Evolutionary conservation across 164 flowering plant genomes (phyloP), one percentile per base, ranked within the genome.

Genomic region (Euptelea pleiosperma): DNA sequence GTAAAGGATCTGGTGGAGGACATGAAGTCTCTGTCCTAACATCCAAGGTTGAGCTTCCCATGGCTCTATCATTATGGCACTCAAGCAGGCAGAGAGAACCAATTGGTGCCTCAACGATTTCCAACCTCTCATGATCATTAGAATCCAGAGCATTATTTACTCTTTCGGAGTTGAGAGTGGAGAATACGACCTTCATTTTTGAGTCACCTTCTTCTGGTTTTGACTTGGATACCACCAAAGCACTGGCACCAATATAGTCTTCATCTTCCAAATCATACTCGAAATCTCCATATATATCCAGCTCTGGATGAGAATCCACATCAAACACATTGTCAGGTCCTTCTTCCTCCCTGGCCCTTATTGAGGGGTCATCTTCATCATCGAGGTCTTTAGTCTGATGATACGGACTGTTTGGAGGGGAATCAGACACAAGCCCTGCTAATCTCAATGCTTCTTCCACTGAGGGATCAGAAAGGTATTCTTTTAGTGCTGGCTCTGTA

Each of bases 261-360:
- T 84, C 87, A 61, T 78, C 89, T 40, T 84, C 93, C 65, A 89
- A 62, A 65, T 79, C 83, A 79, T 89, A 87, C 70, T 86, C 97
- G 60, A 87, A 87, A 74, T 87, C 97, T 50, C 98, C 96, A 75
- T 86, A 90, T 52, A 87, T 90, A 71, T 90, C 96, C 51, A 79
- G 63, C 19, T 86, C 96, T 19, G 84, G 72, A 59, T 74, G 78
- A 64, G 79, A 72, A 76, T 80, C 92, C 57, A 80, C 71, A 58
- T 93, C 92, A 49, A 88, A 64, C 44, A 86, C 69, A 75, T 75
- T 77, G 28, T 72, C 83, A 41, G 79, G 79, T 22, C 54, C 73
- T 37, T 77, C 80, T 37, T 77, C 80, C 29, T 77, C 82, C 37
- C 15, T 51, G n/a, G 29, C 15, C 28, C 49, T 45, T 26, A 1